A percentile compares a stretch with the other conserved stretches of the same genome.
Conservation (phyloP, 2,329 filamentous ascomycete genomes). For the Verticillium isaacii region DNA sequence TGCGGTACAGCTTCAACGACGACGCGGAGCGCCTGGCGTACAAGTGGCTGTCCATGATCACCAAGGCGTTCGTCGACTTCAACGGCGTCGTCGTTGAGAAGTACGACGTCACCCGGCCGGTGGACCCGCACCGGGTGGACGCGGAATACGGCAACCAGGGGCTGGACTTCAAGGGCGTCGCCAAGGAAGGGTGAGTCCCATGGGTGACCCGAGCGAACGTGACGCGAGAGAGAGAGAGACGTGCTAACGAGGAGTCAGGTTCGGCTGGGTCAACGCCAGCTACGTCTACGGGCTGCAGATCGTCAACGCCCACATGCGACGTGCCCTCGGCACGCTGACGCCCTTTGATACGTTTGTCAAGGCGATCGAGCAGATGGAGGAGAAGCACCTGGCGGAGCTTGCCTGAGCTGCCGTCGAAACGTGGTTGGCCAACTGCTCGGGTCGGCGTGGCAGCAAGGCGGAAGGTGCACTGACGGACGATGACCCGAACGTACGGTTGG, state of each 20-base stretch:
- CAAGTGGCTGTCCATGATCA: constrained; percentile 98
- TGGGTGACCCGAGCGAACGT: background rate
- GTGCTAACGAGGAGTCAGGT: constrained; percentile 50
- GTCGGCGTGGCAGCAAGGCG: too few relatives aligned
- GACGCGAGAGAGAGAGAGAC: background rate
- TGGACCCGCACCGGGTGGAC: constrained; percentile 89
- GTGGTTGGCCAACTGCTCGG: too few relatives aligned
- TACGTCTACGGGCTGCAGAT: constrained; percentile 92
- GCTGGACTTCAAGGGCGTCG: constrained; percentile 89
- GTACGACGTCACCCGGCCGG: constrained; percentile 88
- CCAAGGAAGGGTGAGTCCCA: constrained; percentile 81
- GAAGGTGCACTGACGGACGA: too few relatives aligned
- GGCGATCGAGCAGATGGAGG: constrained; percentile 53
- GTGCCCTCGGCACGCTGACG: constrained; percentile 82
- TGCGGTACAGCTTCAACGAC: constrained; percentile 86
- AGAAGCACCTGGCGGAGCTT: constrained; percentile 46
- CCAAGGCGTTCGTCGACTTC: constrained; percentile 96
- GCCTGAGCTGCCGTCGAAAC: constrained; percentile 7
- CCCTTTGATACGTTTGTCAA: constrained; percentile 78
- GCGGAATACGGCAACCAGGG: constrained; percentile 98
- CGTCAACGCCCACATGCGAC: constrained; percentile 81
- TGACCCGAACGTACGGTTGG: too few relatives aligned
- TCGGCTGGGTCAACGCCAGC: constrained; percentile 98
- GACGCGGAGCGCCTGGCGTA: constrained; percentile 89
- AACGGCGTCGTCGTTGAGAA: constrained; percentile 98